phyloP scores from a whole-genome alignment of 768 basidiomycete species.

The Boletus rubropictus region DNA sequence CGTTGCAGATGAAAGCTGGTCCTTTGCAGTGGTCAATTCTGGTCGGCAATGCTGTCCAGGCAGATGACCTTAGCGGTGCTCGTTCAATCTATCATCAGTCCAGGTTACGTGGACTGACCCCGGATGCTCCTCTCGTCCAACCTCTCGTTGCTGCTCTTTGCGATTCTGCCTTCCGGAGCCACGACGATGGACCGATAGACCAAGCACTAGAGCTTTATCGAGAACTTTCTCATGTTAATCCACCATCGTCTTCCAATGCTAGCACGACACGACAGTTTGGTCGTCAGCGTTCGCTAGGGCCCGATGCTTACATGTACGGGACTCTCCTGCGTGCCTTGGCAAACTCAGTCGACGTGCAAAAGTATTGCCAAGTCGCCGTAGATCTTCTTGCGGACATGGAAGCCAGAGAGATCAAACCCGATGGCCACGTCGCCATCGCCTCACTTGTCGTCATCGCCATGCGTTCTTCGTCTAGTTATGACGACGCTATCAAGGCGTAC shows the following conservation, averaged over 20 bases:
- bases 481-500: slow-evolving; percentile 64
- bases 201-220: slow-evolving; percentile 49
- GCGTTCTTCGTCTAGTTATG: slow-evolving; percentile 47
- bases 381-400: slow-evolving; percentile 66
- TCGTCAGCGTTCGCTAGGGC: slow-evolving; percentile 36
- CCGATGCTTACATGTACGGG: slow-evolving; percentile 51
- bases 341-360: slow-evolving; percentile 39
- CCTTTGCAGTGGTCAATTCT: slow-evolving; percentile 50
- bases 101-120: slow-evolving; percentile 38
- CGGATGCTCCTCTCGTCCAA: slow-evolving; percentile 47
- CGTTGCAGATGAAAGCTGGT: slow-evolving; percentile 37
- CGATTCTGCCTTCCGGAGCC: slow-evolving; percentile 30
- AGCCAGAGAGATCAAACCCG: slow-evolving; percentile 38
- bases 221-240: slow-evolving; percentile 37
- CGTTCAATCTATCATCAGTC: slow-evolving; percentile 46
- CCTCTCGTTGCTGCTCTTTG: slow-evolving; percentile 52
- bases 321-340: slow-evolving; percentile 45
- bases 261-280: slow-evolving; percentile 15
- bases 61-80: slow-evolving; percentile 36
- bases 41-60: slow-evolving; percentile 44
- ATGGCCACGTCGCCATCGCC: slow-evolving; percentile 41
- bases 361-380: slow-evolving; percentile 44
- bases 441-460: slow-evolving; percentile 62
- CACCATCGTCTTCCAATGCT: slow-evolving; percentile 17
- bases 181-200: slow-evolving; percentile 42